These are phyloP conservation scores for Catunica adiposa DNA, from an alignment of 2,329 filamentous ascomycete genomes.

Conservation along the genomic window DNA sequence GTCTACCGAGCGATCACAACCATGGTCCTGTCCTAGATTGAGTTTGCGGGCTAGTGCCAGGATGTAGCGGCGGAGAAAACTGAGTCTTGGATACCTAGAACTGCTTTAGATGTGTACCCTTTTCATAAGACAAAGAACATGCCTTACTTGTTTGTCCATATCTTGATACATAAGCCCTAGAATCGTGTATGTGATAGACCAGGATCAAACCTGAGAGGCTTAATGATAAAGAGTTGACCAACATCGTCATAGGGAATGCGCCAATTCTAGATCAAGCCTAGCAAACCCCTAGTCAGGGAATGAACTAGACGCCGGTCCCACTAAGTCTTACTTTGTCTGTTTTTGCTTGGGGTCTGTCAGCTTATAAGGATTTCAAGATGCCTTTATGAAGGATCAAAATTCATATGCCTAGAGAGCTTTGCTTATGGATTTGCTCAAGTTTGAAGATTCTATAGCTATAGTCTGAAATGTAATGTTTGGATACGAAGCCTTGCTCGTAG, in stretches of 20 bases:
- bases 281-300: slow-evolving; percentile 3
- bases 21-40: neutral
- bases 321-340: neutral
- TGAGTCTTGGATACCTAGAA: too few relatives aligned
- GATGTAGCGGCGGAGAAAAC: too few relatives aligned
- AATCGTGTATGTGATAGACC: neutral
- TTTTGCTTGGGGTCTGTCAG: neutral
- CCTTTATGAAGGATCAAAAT: too few relatives aligned
- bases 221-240: neutral
- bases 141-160: too few relatives aligned
- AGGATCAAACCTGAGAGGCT: neutral
- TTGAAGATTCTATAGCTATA: too few relatives aligned
- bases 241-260: slow-evolving; percentile 4
- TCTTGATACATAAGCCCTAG: neutral
- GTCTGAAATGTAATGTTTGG: too few relatives aligned
- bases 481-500: too few relatives aligned
- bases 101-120: too few relatives aligned
- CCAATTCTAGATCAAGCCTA: neutral
- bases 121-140: neutral
- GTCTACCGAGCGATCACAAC: neutral
- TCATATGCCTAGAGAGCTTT: too few relatives aligned
- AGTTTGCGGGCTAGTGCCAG: too few relatives aligned
- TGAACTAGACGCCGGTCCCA: neutral
- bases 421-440: neutral
- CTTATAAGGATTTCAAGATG: neutral